Evolutionary conservation across 2,329 filamentous ascomycete genomes (phyloP).

Genomic region (Pseudogymnoascus sp.): DNA sequence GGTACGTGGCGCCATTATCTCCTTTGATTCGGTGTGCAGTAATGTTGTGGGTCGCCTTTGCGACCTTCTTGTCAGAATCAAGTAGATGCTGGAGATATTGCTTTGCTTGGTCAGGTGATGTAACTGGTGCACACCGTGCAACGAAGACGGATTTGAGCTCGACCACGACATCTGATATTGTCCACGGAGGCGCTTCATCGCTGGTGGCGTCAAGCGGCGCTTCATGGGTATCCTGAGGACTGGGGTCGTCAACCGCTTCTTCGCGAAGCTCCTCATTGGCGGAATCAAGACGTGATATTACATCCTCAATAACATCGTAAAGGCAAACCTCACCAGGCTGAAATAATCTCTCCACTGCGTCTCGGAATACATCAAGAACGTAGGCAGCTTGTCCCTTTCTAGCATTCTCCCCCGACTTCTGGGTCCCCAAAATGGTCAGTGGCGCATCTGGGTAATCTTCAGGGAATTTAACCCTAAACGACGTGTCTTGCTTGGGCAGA

Average conservation of each 20-base stretch:
- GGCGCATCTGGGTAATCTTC: slow-evolving; percentile 64
- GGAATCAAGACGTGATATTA: slow-evolving; percentile 32
- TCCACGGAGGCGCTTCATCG: slow-evolving; percentile 49
- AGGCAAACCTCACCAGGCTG: slow-evolving; percentile 71
- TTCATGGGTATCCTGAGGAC: not conserved
- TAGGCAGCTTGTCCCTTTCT: slow-evolving; percentile 64
- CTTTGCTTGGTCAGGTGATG: slow-evolving; percentile 62
- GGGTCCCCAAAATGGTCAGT: slow-evolving; percentile 67
- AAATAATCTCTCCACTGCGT: slow-evolving; percentile 61
- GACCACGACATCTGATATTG: slow-evolving; percentile 60
- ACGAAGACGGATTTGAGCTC: slow-evolving; percentile 87
- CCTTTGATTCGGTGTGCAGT: slow-evolving; percentile 81
- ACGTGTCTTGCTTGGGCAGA: slow-evolving; percentile 52
- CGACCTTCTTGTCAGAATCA: slow-evolving; percentile 72
- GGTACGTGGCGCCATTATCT: slow-evolving; percentile 47
- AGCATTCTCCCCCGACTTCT: slow-evolving; percentile 62
- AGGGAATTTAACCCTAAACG: slow-evolving; percentile 61
- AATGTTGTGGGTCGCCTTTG: slow-evolving; percentile 90
- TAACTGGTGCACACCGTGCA: slow-evolving; percentile 64
- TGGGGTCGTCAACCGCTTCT: slow-evolving; percentile 9
- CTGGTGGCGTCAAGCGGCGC: slow-evolving; percentile 15
- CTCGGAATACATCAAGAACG: slow-evolving; percentile 60
- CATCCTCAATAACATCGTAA: slow-evolving; percentile 81
- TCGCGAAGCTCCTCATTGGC: slow-evolving; percentile 16
- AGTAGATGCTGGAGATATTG: slow-evolving; percentile 67